These are phyloP conservation scores for Laetiporus sulphureus DNA, from an alignment of 1,284 basidiomycete genomes.

Conservation along the genomic window DNA sequence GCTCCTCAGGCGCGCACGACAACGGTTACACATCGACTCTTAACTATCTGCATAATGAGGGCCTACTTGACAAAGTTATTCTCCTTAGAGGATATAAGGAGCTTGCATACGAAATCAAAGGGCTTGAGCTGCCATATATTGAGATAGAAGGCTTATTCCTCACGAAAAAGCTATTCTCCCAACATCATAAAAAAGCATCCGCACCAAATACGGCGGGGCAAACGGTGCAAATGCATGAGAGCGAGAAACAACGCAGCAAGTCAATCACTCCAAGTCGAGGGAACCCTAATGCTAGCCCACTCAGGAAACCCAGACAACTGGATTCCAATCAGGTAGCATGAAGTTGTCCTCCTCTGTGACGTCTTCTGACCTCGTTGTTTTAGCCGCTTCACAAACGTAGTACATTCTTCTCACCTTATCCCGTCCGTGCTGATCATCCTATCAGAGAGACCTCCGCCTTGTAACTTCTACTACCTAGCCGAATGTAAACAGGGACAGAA, in stretches of 20 bases:
- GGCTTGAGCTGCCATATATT: slow-evolving; percentile 34
- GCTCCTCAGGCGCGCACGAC: slow-evolving; percentile 37
- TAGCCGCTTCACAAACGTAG: slow-evolving; percentile 30
- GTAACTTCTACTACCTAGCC: slow-evolving; percentile 36
- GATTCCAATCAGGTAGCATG: slow-evolving; percentile 17
- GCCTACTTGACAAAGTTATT: slow-evolving; percentile 41
- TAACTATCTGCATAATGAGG: slow-evolving; percentile 41
- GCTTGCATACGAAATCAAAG: slow-evolving; percentile 37
- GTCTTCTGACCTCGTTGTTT: not conserved
- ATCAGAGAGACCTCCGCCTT: slow-evolving; percentile 33
- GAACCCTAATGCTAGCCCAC: slow-evolving; percentile 8
- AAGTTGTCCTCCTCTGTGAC: not conserved
- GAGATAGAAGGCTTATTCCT: slow-evolving; percentile 45
- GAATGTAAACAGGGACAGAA: slow-evolving; percentile 28
- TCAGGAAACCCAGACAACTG: slow-evolving; percentile 9
- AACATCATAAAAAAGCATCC: slow-evolving; percentile 15
- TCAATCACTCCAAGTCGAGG: slow-evolving; percentile 10
- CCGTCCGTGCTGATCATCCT: not conserved
- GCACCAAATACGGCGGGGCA: slow-evolving; percentile 13
- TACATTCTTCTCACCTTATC: not conserved
- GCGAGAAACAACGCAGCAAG: slow-evolving; percentile 18
- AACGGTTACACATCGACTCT: slow-evolving; percentile 48
- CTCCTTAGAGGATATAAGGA: slow-evolving; percentile 44
- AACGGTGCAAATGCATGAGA: slow-evolving; percentile 18
- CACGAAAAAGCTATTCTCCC: slow-evolving; percentile 32